Percentiles rank a stretch among this genome's conserved stretches.
Conservation (phyloP, 768 basidiomycete genomes). For the Lactarius sp. region DNA sequence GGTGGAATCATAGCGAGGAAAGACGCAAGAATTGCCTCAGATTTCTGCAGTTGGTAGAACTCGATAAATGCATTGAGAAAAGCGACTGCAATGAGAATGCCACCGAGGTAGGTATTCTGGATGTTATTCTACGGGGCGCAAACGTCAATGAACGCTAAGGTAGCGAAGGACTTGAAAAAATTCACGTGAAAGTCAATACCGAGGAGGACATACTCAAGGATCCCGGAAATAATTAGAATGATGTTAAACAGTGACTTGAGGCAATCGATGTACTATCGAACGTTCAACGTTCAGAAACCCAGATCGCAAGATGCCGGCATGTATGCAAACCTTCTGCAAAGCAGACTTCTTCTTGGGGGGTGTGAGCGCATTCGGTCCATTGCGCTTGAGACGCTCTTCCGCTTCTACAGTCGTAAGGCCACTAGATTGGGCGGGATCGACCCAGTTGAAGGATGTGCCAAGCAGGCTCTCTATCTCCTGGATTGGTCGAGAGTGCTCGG, state of each 20-base stretch:
- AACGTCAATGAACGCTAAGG: constrained; percentile 15
- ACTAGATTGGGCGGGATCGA: constrained; percentile 45
- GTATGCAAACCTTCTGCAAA: constrained; percentile 47
- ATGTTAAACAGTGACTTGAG: constrained; percentile 61
- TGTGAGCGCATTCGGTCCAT: constrained; percentile 60
- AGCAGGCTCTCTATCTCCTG: constrained; percentile 39
- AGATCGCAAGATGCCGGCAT: not conserved
- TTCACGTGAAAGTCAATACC: constrained; percentile 55
- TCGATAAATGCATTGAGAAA: constrained; percentile 69
- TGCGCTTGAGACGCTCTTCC: constrained; percentile 45
- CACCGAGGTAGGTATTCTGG: constrained; percentile 64
- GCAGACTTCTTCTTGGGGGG: constrained; percentile 65
- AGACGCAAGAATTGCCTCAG: constrained; percentile 65
- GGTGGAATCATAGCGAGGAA: constrained; percentile 75
- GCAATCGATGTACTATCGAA: constrained; percentile 54
- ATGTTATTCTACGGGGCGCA: constrained; percentile 44
- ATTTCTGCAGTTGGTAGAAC: constrained; percentile 67
- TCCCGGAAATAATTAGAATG: constrained; percentile 58
- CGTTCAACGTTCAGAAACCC: constrained; percentile 6
- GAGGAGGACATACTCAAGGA: constrained; percentile 61
- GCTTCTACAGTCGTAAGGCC: constrained; percentile 54
- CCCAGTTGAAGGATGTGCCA: constrained; percentile 47
- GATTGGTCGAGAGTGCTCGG: constrained; percentile 49
- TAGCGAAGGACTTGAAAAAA: not conserved
- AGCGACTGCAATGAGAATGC: constrained; percentile 61